Base-by-base conservation (phyloP, 1,139 yeast species). In the Saccharomyces pastorianus region DNA sequence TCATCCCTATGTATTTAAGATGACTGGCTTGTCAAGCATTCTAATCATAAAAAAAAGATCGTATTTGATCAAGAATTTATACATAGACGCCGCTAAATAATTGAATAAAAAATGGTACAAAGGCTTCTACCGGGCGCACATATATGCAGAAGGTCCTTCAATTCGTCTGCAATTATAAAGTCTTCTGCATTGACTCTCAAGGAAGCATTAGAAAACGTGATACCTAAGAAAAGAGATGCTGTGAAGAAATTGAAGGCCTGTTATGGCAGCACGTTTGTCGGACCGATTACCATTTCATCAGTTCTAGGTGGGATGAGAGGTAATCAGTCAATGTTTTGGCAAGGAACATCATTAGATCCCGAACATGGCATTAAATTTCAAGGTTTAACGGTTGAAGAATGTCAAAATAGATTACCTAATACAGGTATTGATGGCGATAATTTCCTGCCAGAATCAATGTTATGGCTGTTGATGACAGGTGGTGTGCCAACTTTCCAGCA, bases 391-490 rank as follows among this genome's bases (percentile, higher is more conserved):
- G 80, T 80, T 61, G 69, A 74, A 56, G 80, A 80, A 52, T 78
- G 82, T 63, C 83, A 78, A 65, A 58, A 65, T 29, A 54, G 68
- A 11, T 56, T 73, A 48, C 75, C 74, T 58, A 73, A 75, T 28
- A 63, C 63, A 27, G 61, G 58, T 14, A 74, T 71, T 46, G 51
- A 53, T 3, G 53, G 54, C 8, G 76, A 71, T 50, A 81, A 78
- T 67, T 80, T 83, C 61, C 76, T 84, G 66, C 96, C 97, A 65
- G 97, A 90, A 77, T 91, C 96, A 65, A 81, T 89, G 75, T 83
- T 88, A 75, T 89, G 96, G 96, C 81, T 89, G 69, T 79, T 90
- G 67, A 80, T 90, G 73, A 89, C 96, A 58, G 96, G 96, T 61
- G 88, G 88, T 76, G 83, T 86, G 56, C 97, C 97, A 70, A 74